Evolutionary conservation across 225 moss, liverwort and hornwort genomes (phyloP).

Genomic region (Bryum argenteum): DNA sequence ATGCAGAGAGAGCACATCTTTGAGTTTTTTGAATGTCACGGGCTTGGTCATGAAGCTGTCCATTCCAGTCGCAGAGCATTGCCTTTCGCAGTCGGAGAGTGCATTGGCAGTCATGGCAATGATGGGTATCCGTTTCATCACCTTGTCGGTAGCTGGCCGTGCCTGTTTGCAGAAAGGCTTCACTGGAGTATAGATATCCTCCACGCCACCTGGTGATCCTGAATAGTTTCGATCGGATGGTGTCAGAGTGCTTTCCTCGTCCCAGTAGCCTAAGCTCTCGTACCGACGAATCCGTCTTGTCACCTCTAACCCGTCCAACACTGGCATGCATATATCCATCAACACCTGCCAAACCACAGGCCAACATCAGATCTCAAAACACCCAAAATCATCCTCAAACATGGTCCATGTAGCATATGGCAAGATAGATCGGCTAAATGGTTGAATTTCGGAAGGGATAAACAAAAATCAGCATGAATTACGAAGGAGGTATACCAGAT

Average conservation of each 20-base stretch:
- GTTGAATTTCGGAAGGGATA: too few relatives aligned
- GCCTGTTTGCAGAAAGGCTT: constrained; percentile 20
- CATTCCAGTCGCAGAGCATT: constrained; percentile 61
- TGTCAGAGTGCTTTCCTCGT: constrained; percentile 44
- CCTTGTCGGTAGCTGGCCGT: constrained; percentile 1
- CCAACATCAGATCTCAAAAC: too few relatives aligned
- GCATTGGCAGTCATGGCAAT: constrained; percentile 70
- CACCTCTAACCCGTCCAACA: constrained; percentile 81
- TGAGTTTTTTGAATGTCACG: constrained; percentile 60
- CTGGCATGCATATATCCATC: constrained; percentile 70
- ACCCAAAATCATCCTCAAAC: not conserved
- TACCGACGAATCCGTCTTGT: constrained; percentile 74
- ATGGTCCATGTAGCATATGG: constrained; percentile 8
- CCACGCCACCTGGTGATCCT: constrained; percentile 25
- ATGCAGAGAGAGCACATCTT: constrained; percentile 53
- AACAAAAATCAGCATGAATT: too few relatives aligned
- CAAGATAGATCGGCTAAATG: too few relatives aligned
- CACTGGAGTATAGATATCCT: constrained; percentile 6
- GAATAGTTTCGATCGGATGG: constrained; percentile 28
- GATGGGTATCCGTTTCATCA: constrained; percentile 53
- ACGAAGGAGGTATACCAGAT: constrained; percentile 34
- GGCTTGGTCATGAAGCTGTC: constrained; percentile 69
- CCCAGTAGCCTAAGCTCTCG: constrained; percentile 67
- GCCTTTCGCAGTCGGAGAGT: constrained; percentile 56
- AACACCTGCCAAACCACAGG: constrained; percentile 37